phyloP scores from a whole-genome alignment of 345 rosid genomes.

The Crucihimalaya himalaica region DNA sequence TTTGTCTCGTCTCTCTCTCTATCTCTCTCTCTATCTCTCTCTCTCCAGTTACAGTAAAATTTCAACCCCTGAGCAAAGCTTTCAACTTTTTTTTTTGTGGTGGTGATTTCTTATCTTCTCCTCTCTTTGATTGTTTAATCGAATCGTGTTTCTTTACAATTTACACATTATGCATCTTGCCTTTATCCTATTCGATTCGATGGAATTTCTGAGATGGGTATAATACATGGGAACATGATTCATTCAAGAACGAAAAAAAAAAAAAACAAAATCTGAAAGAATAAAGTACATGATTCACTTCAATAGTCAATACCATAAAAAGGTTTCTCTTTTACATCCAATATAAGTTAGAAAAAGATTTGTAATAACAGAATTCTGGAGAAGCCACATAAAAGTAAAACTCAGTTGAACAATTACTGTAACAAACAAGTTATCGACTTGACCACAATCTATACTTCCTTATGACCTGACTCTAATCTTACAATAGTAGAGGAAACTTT shows the following conservation, averaged over 20 bases:
- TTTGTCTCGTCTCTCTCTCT: too few relatives aligned
- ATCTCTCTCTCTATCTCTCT: not conserved
- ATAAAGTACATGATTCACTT: not conserved
- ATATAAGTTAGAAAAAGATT: not conserved
- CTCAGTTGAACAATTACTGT: not conserved
- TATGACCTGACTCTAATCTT: conserved; percentile 4
- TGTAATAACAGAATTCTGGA: not conserved
- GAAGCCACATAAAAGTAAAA: not conserved
- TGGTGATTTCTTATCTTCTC: not conserved
- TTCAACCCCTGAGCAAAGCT: too few relatives aligned
- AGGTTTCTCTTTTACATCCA: conserved; percentile 3
- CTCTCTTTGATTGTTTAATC: not conserved
- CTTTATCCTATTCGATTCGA: not conserved
- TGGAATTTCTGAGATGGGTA: not conserved
- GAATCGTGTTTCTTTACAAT: not conserved
- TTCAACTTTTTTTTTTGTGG: not conserved
- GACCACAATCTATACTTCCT: not conserved
- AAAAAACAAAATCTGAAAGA: not conserved
- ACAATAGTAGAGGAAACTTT: not conserved
- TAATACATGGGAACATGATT: not conserved
- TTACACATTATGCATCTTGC: not conserved
- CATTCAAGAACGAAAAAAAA: not conserved
- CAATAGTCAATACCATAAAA: not conserved
- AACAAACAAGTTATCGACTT: not conserved
- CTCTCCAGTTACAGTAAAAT: not conserved